phyloP scores from a whole-genome alignment of 108 stramenopile species.

The Nannochloropsis salina region DNA sequence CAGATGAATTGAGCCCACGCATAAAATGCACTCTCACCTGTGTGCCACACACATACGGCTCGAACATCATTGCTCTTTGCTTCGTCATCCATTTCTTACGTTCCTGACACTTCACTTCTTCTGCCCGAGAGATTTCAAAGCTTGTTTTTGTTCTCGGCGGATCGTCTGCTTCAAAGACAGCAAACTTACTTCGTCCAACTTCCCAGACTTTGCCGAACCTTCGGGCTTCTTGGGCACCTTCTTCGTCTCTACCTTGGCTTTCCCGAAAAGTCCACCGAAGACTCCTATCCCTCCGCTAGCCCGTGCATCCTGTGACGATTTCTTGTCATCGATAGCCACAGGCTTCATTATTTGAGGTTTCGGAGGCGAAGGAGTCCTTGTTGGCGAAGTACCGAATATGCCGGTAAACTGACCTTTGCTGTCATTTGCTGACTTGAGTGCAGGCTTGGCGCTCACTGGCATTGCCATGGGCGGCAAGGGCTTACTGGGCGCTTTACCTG shows the following conservation, averaged over 20 bases:
- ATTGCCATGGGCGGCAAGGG: background rate
- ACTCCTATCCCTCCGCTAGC: background rate
- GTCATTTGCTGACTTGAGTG: background rate
- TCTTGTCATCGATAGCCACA: background rate
- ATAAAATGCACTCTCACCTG: too few species aligned
- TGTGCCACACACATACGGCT: too few species aligned
- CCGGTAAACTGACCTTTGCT: background rate
- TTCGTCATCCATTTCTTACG: too few species aligned
- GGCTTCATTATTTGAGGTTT: background rate
- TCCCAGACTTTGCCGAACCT: background rate
- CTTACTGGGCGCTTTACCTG: background rate
- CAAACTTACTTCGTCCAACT: conserved; percentile 20
- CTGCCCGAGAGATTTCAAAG: background rate
- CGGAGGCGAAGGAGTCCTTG: background rate
- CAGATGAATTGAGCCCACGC: too few species aligned
- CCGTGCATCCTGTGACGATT: background rate
- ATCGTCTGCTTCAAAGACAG: background rate
- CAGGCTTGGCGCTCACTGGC: background rate
- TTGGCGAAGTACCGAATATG: background rate
- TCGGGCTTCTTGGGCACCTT: background rate
- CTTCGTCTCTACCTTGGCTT: background rate
- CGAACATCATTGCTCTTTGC: too few species aligned
- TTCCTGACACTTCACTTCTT: background rate
- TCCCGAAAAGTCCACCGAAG: background rate
- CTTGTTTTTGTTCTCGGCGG: conserved; percentile 5